phyloP scores from a whole-genome alignment of 495 filamentous ascomycete species.

The Geoglossum glabrum region DNA sequence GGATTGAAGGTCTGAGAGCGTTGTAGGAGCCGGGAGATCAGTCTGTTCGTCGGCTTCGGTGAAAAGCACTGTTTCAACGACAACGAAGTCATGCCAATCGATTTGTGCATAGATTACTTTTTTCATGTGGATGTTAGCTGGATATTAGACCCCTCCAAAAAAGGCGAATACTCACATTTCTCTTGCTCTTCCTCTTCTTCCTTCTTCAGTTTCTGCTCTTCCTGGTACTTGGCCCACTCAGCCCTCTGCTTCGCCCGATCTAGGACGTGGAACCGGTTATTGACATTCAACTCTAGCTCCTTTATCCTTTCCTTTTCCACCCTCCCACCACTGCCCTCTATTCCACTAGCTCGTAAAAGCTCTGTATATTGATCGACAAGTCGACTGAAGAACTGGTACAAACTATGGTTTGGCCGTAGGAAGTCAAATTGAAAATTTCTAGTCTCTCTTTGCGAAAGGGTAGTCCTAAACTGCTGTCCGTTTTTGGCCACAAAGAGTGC shows the following conservation, averaged over 20 bases:
- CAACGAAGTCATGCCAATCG: slow-evolving; percentile 95
- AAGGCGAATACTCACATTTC: slow-evolving; percentile 17
- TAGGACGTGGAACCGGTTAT: slow-evolving; percentile 62
- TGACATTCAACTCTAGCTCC: slow-evolving; percentile 55
- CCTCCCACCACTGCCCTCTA: slow-evolving; percentile 43
- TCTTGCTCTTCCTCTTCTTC: slow-evolving; percentile 79
- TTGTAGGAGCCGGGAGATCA: slow-evolving; percentile 73
- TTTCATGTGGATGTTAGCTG: neutral
- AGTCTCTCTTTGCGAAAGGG: slow-evolving; percentile 67
- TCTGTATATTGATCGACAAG: slow-evolving; percentile 89
- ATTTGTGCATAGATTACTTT: slow-evolving; percentile 66
- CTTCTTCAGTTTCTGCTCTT: slow-evolving; percentile 70
- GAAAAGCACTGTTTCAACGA: slow-evolving; percentile 92
- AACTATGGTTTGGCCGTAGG: slow-evolving; percentile 79
- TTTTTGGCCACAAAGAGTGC: slow-evolving; percentile 81
- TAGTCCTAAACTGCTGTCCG: slow-evolving; percentile 76
- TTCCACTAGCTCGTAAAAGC: slow-evolving; percentile 48
- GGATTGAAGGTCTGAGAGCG: slow-evolving; percentile 74
- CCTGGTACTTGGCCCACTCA: slow-evolving; percentile 69
- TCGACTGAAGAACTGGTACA: slow-evolving; percentile 84
- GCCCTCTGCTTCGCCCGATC: slow-evolving; percentile 64
- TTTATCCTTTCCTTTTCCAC: slow-evolving; percentile 46
- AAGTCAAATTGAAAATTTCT: slow-evolving; percentile 96
- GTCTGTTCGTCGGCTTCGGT: slow-evolving; percentile 72
- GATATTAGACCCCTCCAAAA: neutral